Evolutionary conservation across 2,329 filamentous ascomycete species (phyloP), one percentile per base, ranked within the genome.

Genomic region (Colletotrichum graminicola): DNA sequence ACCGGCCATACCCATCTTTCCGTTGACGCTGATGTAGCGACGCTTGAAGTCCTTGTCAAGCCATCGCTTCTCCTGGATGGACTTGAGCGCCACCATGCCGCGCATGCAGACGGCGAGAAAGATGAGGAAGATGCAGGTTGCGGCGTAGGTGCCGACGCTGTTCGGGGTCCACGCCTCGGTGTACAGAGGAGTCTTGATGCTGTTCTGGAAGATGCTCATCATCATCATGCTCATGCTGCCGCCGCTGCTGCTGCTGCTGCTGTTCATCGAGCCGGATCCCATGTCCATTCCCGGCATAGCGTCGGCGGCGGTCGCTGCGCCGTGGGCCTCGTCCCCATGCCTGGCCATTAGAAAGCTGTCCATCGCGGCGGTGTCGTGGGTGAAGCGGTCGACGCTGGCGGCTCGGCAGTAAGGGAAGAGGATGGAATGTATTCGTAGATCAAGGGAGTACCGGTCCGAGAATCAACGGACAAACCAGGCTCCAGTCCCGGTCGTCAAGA

Each of bases 41-140:
- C 94, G 90, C 67, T 91, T 87, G 77, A 93, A 84, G 76, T 95
- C 93, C 39, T 83, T 82, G 79, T 93, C 90, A 57, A 92, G 82
- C 91, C 94, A 97, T 55, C 85, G 83, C 75, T 84, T 78, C 81
- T 88, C 89, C 79, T 83, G 87, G 81, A 84, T 90, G 82, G 83
- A 89, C 79, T 94, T 94, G 76, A 89, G 84, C 3, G 94, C 94
- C 62, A 95, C 83, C 21, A 97, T 85, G 26, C 85, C 82, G 63
- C 95, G 92, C 77, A 92, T 90, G 67, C 92, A 77, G 72, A 91
- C 85, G 72, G 91, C 91, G 62, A 98, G 90, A 55, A 92, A 76
- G 79, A 97, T 91, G 71, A 98, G 88, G 83, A 98, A 98, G 80
- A 98, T 93, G 84, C 95, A 97, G 36, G 94, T 97, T 67, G 90